Percentiles rank a stretch among this genome's conserved stretches.
phyloP scores from a whole-genome alignment of 495 filamentous ascomycete genomes.

The Aspergillus panamensis region DNA sequence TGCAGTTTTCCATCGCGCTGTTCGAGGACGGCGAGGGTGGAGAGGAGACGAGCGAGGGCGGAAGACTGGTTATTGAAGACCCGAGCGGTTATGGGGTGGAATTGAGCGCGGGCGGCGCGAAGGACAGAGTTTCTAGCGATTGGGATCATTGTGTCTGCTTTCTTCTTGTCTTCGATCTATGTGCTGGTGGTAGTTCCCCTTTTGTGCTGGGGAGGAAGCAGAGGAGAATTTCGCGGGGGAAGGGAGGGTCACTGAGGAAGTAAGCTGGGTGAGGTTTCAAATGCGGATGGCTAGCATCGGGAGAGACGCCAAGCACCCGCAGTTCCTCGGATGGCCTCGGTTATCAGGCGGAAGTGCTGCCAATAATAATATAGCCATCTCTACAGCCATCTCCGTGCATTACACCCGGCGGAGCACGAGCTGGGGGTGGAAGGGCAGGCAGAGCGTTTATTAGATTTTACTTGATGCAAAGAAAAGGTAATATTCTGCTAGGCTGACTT shows the following conservation, averaged over 20 bases:
- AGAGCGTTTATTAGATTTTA: not conserved
- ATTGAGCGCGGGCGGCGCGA: conserved; percentile 47
- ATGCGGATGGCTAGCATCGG: conserved; percentile 24
- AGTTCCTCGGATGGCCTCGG: conserved; percentile 43
- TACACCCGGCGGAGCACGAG: not conserved
- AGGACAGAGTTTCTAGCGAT: conserved; percentile 44
- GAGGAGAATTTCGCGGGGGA: not conserved
- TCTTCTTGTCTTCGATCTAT: not conserved
- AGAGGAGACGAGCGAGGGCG: conserved; percentile 68
- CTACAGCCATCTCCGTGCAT: not conserved
- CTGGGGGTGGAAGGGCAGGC: not conserved
- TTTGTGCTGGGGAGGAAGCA: not conserved
- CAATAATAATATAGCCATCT: conserved; percentile 7
- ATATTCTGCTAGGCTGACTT: too few species aligned
- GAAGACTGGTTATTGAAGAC: conserved; percentile 31
- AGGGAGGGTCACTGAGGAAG: not conserved
- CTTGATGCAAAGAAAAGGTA: too few species aligned
- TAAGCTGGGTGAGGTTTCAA: conserved; percentile 30
- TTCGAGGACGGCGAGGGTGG: conserved; percentile 87
- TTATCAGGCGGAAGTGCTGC: conserved; percentile 27
- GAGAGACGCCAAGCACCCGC: conserved; percentile 27
- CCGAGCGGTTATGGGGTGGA: conserved; percentile 22
- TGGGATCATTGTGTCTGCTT: conserved; percentile 36
- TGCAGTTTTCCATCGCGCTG: conserved; percentile 88
- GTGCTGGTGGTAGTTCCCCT: not conserved